Evolutionary conservation across 192 early-diverging fungal species (phyloP), one percentile per base, ranked within the genome.

Genomic region (Gonapodya sp.): DNA sequence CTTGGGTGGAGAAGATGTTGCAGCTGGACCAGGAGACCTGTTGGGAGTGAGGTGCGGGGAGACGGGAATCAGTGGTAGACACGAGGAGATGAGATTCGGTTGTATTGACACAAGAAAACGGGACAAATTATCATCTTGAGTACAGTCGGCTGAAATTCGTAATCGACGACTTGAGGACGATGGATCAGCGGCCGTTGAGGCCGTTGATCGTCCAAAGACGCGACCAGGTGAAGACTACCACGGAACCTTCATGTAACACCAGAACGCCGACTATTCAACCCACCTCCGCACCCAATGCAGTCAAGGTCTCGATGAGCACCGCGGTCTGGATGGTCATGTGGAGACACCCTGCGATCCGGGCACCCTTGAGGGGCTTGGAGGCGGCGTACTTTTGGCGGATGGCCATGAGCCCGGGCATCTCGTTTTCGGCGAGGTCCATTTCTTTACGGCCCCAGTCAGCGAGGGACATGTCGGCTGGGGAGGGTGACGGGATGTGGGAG

Each of bases 281-380:
- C 75, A 77, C 75, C 87, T 99, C 93, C 79, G 97, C 97, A 85
- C 97, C 97, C 82, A 99, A 92, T 83, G 91, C 92, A 79, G 92
- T 93, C 80, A 99, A 91, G 80, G 97, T 97, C 92, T 97, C 96
- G 89, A 97, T 99, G 81, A 99, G 92, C 81, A 97, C 95, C 80
- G 96, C 97, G 73, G 95, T 97, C 92, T 98, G 96, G 88, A 98
- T 95, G 87, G 96, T 98, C 97, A 98, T 99, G 92, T 99, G 96
- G 84, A 99, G 91, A 87, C 96, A 98, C 37, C 97, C 97, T 81
- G 94, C 94, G 83, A 98, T 95, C 84, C 97, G 94, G 81, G 97
- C 94, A 87, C 96, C 97, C 86, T 92, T 91, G 83, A 98, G 93
- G 80, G 95, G 93, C 89, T 97, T 92, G 77, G 85, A 78, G 78